These are phyloP conservation scores for Solanum tarapatanum DNA, from an alignment of 257 asterid genomes.

Conservation along the genomic window DNA sequence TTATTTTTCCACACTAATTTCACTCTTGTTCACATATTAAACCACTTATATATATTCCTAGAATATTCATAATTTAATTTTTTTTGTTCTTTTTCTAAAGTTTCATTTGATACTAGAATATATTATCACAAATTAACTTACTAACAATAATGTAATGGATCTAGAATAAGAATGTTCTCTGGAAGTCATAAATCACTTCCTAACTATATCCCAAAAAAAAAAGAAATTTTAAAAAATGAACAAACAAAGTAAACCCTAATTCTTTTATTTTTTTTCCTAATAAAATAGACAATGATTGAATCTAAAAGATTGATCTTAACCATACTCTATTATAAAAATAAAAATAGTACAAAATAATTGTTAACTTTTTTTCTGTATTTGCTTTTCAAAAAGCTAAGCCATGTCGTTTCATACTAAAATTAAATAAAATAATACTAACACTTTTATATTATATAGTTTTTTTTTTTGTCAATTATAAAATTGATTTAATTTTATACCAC, in stretches of 20 bases:
- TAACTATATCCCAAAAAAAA: not conserved
- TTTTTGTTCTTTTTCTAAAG: not conserved
- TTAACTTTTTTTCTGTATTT: slow-evolving; percentile 17
- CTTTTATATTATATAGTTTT: not conserved
- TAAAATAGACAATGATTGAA: slow-evolving; percentile 53
- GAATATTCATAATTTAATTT: not conserved
- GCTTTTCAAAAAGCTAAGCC: slow-evolving; percentile 25
- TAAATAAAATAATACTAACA: not conserved
- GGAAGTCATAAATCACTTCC: not conserved
- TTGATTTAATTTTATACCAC: not conserved
- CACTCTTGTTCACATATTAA: not conserved
- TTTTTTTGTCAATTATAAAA: not conserved
- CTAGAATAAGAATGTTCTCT: not conserved
- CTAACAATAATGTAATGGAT: not conserved
- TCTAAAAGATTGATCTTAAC: slow-evolving; percentile 66
- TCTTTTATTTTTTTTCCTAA: not conserved
- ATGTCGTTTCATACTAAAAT: slow-evolving; percentile 19
- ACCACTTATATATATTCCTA: not conserved
- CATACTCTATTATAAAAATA: slow-evolving; percentile 19
- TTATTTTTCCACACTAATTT: not conserved
- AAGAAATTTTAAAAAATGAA: not conserved
- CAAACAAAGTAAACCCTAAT: not conserved
- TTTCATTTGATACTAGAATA: not conserved
- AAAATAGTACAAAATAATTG: slow-evolving; percentile 10
- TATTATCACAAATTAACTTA: not conserved